Base-by-base conservation (phyloP, 148 eudicot genomes). In the Chenopodium suecicum region DNA sequence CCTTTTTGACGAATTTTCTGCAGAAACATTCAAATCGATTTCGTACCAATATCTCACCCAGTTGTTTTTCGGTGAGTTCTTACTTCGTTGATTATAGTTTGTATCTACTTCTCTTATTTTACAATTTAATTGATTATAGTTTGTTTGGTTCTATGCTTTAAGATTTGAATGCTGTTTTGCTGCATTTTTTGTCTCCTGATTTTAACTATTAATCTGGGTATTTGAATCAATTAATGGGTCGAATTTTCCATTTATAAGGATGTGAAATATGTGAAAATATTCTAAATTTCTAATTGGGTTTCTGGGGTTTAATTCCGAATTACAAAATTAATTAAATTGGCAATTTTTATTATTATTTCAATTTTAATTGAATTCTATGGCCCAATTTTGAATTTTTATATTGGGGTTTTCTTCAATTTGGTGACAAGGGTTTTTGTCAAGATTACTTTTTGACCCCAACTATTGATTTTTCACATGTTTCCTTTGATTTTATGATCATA, bases 401-500 rank as follows among this genome's bases (percentile, higher is more conserved):
- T 20, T 76, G 69, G 80, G 79, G 8, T 76, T 25, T 66, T 20
- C 25, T 50, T 44, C 14, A 34, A 54, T 74, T 74, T 47, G 5
- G 32, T 22, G 48, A 76, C 27, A 62, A 68, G 76, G 52, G 70
- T 66, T 67, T 11, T 48, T 78, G 44, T 31, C 47, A 48, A 78
- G 37, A 74, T 52, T 74, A 41, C 60, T 27, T 25, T 41, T 74
- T 50, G 20, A 56, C 23, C 23, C 77, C 37, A 48, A 48, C 16
- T 50, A 23, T 22, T 70, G 41, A 34, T 34, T 70, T 70, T 41
- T 41, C 44, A 41, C 44, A 41, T 41, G 7, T 5, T 41, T 41
- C 7, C 44, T 41, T 41, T 0, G 8, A 41, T 41, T 41, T 54
- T 23, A 41, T 81, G 66, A 50, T 81, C 67, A 32, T 54, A 22